Evolutionary conservation across 495 filamentous ascomycete species (phyloP).

Genomic region (Podospora fimiseda): DNA sequence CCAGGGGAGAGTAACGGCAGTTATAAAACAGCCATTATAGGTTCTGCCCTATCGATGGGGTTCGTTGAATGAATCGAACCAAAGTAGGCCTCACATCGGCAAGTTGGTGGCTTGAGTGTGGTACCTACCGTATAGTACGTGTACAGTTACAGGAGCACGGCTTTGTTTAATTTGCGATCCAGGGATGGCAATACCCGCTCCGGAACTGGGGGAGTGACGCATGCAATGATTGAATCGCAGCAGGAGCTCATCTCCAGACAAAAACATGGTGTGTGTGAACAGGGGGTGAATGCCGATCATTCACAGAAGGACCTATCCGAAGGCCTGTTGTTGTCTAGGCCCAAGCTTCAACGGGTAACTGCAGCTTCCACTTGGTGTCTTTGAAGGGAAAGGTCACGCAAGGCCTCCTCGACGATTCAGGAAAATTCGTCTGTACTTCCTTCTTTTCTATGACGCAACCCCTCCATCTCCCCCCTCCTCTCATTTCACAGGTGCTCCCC

Average conservation of each 20-base stretch:
- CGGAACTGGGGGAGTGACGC: conserved; percentile 10
- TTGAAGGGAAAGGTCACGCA: not conserved
- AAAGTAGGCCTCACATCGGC: not conserved
- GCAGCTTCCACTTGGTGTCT: not conserved
- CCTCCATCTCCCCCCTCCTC: too few relatives aligned
- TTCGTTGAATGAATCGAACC: too few relatives aligned
- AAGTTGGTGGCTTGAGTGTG: not conserved
- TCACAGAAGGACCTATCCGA: not conserved
- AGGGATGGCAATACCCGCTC: not conserved
- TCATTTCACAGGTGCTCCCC: conserved; percentile 4
- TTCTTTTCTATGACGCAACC: conserved; percentile 14
- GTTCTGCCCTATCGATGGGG: not conserved
- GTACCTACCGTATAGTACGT: not conserved
- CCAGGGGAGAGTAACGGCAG: too few relatives aligned
- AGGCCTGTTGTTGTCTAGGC: not conserved
- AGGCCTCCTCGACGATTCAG: not conserved
- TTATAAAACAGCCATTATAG: not conserved
- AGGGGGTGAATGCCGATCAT: not conserved
- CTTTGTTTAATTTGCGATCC: too few relatives aligned
- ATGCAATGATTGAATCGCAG: conserved; percentile 11
- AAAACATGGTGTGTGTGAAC: not conserved
- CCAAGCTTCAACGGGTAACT: not conserved
- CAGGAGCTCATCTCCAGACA: not conserved
- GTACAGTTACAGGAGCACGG: not conserved
- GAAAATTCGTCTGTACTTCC: conserved; percentile 5